A percentile compares a stretch with the other conserved stretches of the same genome.
phyloP scores from a whole-genome alignment of 345 rosid species.

The Lepidium aucheri region DNA sequence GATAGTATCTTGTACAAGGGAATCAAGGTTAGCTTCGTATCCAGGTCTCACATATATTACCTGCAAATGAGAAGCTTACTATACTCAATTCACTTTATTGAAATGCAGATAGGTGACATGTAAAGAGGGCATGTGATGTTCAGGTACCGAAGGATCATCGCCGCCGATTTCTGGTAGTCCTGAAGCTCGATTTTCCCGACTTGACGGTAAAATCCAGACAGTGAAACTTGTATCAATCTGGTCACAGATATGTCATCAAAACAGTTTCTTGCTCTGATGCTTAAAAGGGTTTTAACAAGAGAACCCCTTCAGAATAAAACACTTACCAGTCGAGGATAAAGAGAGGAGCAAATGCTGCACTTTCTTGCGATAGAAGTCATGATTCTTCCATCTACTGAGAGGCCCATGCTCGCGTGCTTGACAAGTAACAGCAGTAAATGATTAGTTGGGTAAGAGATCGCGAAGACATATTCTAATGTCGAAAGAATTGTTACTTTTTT shows the following conservation, averaged over 20 bases:
- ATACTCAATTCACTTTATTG: background rate
- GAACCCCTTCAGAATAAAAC: background rate
- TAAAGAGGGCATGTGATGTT: background rate
- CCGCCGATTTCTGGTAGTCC: slow-evolving; percentile 59
- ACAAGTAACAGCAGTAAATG: background rate
- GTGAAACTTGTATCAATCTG: slow-evolving; percentile 71
- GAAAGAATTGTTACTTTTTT: no score
- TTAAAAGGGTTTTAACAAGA: background rate
- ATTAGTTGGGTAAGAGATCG: background rate
- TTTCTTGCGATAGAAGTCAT: slow-evolving; percentile 47
- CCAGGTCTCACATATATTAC: slow-evolving; percentile 87
- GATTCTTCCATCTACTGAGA: slow-evolving; percentile 78
- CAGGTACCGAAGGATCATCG: slow-evolving; percentile 59
- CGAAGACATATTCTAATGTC: background rate
- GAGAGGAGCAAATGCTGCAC: slow-evolving; percentile 63
- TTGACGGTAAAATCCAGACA: slow-evolving; percentile 71
- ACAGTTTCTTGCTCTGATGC: background rate
- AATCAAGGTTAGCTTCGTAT: slow-evolving; percentile 65
- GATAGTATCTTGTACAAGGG: slow-evolving; percentile 66
- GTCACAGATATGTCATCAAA: background rate
- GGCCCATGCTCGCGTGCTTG: slow-evolving; percentile 91
- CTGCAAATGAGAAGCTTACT: slow-evolving; percentile 27
- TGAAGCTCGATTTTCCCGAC: slow-evolving; percentile 24
- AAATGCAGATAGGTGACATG: background rate
- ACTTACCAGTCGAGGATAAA: slow-evolving; percentile 33